Evolutionary conservation across 116 monocot genomes (phyloP).

Genomic region (Trichopus zeylanicus): DNA sequence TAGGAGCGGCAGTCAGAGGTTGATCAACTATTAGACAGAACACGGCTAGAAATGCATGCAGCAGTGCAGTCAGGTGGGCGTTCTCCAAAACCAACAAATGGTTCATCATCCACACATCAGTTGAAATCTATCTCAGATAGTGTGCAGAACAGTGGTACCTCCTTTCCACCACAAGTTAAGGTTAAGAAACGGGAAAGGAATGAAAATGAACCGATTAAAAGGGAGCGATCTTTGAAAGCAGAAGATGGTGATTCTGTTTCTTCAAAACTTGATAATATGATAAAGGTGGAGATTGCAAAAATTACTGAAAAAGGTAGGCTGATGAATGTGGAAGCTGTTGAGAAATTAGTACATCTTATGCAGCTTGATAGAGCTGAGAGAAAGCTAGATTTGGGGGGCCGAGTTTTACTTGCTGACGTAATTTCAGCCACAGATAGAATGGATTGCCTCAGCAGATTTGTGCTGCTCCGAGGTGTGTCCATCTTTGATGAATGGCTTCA

Average conservation of each 20-base stretch:
- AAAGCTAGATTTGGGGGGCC: conserved; percentile 66
- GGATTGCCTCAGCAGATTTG: conserved; percentile 81
- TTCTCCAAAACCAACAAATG: conserved; percentile 81
- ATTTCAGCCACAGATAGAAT: conserved; percentile 75
- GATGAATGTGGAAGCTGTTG: conserved; percentile 53
- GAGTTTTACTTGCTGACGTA: conserved; percentile 75
- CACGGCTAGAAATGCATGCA: conserved; percentile 97
- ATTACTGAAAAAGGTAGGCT: conserved; percentile 89
- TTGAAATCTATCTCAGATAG: conserved; percentile 73
- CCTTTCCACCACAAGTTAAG: conserved; percentile 49
- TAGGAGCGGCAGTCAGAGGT: conserved; percentile 95
- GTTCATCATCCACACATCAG: conserved; percentile 56
- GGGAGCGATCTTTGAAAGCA: conserved; percentile 40
- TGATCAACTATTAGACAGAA: conserved; percentile 65
- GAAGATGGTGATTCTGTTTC: conserved; percentile 56
- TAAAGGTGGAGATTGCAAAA: conserved; percentile 71
- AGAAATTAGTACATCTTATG: conserved; percentile 77
- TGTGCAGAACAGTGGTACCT: conserved; percentile 50
- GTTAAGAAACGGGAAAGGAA: conserved; percentile 85
- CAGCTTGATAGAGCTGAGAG: conserved; percentile 63
- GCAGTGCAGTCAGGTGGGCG: conserved; percentile 88
- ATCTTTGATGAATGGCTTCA: conserved; percentile 95
- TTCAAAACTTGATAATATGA: conserved; percentile 44
- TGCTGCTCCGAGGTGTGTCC: conserved; percentile 67
- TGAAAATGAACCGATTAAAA: conserved; percentile 63